Conservation (phyloP, 2,329 filamentous ascomycete genomes). For the Penicillium sp. region DNA sequence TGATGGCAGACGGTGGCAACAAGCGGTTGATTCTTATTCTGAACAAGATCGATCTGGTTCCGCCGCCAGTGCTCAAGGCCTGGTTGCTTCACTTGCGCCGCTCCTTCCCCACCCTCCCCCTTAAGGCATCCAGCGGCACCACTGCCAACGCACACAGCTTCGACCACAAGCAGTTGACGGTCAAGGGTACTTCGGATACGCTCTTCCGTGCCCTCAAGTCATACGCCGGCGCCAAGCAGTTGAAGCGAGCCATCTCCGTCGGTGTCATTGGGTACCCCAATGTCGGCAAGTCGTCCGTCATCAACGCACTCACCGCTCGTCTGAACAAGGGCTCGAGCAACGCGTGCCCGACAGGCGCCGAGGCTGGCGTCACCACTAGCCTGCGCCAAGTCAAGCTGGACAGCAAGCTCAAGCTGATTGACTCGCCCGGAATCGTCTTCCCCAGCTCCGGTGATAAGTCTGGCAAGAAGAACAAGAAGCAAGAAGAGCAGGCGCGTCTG, state of each 20-base stretch:
- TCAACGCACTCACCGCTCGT: slow-evolving; percentile 82
- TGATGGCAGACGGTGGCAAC: slow-evolving; percentile 77
- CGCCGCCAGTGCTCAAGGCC: slow-evolving; percentile 72
- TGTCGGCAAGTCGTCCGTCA: slow-evolving; percentile 93
- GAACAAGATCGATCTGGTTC: slow-evolving; percentile 94
- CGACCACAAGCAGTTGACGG: slow-evolving; percentile 84
- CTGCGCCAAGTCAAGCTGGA: slow-evolving; percentile 90
- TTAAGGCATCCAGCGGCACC: slow-evolving; percentile 77
- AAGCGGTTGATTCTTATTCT: slow-evolving; percentile 88
- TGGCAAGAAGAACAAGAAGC: slow-evolving; percentile 59
- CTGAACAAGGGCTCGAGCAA: slow-evolving; percentile 61
- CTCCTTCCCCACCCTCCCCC: slow-evolving; percentile 86
- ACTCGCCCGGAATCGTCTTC: slow-evolving; percentile 94
- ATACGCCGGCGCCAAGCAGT: slow-evolving; percentile 74
- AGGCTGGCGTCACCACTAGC: slow-evolving; percentile 87
- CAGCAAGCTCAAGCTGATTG: slow-evolving; percentile 87
- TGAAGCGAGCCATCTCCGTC: slow-evolving; percentile 86
- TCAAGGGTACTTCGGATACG: slow-evolving; percentile 78
- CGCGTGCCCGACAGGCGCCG: slow-evolving; percentile 83
- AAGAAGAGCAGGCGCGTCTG: slow-evolving; percentile 75
- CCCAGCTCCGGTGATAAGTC: slow-evolving; percentile 56
- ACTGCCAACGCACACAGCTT: slow-evolving; percentile 86
- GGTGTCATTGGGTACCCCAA: slow-evolving; percentile 95
- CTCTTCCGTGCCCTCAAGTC: slow-evolving; percentile 88
- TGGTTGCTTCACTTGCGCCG: slow-evolving; percentile 83